phyloP scores from a whole-genome alignment of 176 grass and related monocot species.

The Triticum urartu region DNA sequence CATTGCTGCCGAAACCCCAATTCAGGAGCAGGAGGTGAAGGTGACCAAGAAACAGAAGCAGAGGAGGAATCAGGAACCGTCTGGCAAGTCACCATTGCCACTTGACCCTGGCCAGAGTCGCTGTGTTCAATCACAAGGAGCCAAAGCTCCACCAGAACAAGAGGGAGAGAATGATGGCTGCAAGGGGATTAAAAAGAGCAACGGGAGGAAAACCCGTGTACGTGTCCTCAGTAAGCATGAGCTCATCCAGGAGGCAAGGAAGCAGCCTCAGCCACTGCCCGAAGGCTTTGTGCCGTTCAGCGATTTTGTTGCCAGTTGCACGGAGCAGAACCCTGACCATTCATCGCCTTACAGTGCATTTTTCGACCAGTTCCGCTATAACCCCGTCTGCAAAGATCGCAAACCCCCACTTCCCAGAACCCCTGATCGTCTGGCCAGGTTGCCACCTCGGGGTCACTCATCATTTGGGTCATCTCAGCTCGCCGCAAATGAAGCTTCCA shows the following conservation, averaged over 20 bases:
- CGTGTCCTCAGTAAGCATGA: background rate
- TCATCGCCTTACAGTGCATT: constrained; percentile 16
- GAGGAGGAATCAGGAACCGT: background rate
- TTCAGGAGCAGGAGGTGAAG: too few relatives aligned
- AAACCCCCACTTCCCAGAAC: background rate
- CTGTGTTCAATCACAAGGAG: background rate
- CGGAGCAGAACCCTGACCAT: background rate
- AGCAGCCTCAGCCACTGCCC: background rate
- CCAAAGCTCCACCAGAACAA: background rate
- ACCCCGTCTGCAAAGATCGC: background rate
- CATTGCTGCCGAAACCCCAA: too few relatives aligned
- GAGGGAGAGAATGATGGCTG: background rate
- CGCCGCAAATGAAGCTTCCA: background rate
- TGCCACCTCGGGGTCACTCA: background rate
- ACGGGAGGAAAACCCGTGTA: background rate
- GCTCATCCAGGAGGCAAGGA: constrained; percentile 6
- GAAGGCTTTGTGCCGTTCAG: background rate
- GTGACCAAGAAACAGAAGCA: background rate
- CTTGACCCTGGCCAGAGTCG: background rate
- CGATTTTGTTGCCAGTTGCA: background rate
- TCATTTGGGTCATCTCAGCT: background rate
- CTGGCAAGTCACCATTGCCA: background rate
- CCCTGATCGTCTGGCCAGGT: background rate
- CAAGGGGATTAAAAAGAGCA: background rate
- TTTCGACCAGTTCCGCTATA: constrained; percentile 38